These are phyloP conservation scores for Dendrocalamus sinicus DNA, from an alignment of 176 grass and related monocot species.

Conservation along the genomic window DNA sequence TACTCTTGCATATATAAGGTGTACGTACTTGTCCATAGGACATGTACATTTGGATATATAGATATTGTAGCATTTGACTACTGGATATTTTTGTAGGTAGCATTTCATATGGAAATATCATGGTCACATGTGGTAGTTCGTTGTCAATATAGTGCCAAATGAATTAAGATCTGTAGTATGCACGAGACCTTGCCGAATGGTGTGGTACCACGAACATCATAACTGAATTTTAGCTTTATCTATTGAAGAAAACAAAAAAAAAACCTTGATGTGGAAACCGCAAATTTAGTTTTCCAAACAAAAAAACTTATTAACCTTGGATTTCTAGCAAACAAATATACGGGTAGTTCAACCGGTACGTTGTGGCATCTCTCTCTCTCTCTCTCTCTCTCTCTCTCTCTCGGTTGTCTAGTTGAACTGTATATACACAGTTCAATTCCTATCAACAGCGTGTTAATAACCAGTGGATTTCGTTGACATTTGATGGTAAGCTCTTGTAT, in stretches of 20 bases:
- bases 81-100: neutral
- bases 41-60: neutral
- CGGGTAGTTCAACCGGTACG: too few relatives aligned
- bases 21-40: neutral
- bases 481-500: too few relatives aligned
- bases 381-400: too few relatives aligned
- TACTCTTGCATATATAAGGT: neutral
- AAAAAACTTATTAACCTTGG: neutral
- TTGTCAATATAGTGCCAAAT: slow-evolving; percentile 56
- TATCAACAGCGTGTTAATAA: too few relatives aligned
- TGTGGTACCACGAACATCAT: slow-evolving; percentile 33
- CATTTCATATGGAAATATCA: slow-evolving; percentile 43
- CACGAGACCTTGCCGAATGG: slow-evolving; percentile 45
- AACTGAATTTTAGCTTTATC: neutral
- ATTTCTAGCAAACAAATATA: neutral
- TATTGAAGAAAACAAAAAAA: neutral
- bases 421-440: too few relatives aligned
- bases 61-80: neutral
- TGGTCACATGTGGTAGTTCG: slow-evolving; percentile 1
- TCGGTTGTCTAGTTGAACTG: too few relatives aligned
- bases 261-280: neutral
- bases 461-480: too few relatives aligned
- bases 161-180: slow-evolving; percentile 36
- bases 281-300: neutral
- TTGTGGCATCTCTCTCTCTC: too few relatives aligned